These are phyloP conservation scores for Penicillium sp. DNA, from an alignment of 2,329 filamentous ascomycete species.

Conservation along the genomic window DNA sequence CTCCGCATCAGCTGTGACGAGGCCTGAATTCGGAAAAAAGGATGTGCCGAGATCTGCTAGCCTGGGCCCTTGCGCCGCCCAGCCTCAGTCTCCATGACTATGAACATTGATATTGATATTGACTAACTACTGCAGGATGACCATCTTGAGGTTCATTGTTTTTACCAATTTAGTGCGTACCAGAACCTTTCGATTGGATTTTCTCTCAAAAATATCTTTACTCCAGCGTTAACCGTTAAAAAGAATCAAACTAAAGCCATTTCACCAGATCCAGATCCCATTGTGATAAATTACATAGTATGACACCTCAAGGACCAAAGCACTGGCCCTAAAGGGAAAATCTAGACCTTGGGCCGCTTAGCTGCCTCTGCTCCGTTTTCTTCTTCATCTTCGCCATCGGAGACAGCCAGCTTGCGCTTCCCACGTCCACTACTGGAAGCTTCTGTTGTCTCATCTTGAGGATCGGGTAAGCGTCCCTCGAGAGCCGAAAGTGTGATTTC, in stretches of 20 bases:
- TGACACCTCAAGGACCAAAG: not conserved
- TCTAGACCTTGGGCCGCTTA: conserved; percentile 39
- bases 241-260: not conserved
- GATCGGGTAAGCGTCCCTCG: conserved; percentile 23
- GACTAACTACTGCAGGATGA: too few relatives aligned
- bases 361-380: conserved; percentile 27
- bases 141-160: too few relatives aligned
- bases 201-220: too few relatives aligned
- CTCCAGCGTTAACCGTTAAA: not conserved
- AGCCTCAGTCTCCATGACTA: too few relatives aligned
- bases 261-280: conserved; percentile 7
- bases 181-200: too few relatives aligned
- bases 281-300: conserved; percentile 16
- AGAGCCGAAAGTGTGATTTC: conserved; percentile 54
- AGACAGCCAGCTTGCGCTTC: conserved; percentile 29
- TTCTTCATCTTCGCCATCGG: conserved; percentile 32
- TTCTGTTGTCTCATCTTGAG: conserved; percentile 11
- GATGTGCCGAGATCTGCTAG: conserved; percentile 21
- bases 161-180: too few relatives aligned
- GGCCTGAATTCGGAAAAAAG: conserved; percentile 27
- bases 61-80: not conserved
- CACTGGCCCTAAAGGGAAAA: not conserved
- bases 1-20: conserved; percentile 27
- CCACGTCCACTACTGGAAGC: conserved; percentile 16
- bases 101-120: too few relatives aligned